Evolutionary conservation across 2,329 filamentous ascomycete genomes (phyloP), one percentile per base, ranked within the genome.

Genomic region (Phialocephala sp.): DNA sequence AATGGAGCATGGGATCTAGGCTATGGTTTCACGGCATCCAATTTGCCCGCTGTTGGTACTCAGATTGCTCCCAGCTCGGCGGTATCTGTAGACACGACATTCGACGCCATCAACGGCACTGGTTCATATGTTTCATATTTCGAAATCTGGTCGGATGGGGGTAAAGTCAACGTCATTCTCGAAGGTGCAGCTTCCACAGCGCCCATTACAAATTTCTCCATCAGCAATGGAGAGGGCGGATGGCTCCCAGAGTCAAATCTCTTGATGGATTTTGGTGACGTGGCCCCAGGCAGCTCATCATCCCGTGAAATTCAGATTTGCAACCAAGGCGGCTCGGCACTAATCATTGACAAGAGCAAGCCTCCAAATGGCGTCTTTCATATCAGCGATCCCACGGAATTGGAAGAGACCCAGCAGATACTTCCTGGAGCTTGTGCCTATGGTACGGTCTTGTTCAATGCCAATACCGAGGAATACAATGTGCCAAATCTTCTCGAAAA

Each of bases 261-360:
- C 18, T 20, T 71, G 2, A 72, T 75, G 61, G 66, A 72, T 36
- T 75, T 76, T 56, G 76, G 75, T 6, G 68, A 68, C 32, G 72
- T 75, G 22, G 64, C 71, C n/a, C 71, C 74, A 20, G 70, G 74
- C 2, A 72, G 67, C 27, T 71, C 71, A 18, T 56, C 62, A 2
- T 68, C 72, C 12, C 71, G 62, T 27, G 64, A 68, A 27, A 74
- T 77, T 32, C 68, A 70, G 27, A 70, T 77, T 32, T 75, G 73
- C 65, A 77, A 77, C 36, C 65, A 67, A 35, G 75, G 76, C n/a
- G 75, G 74, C 8, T 76, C 75, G 9, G 68, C 69, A 11, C 67
- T 77, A 6, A 61, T 69, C 12, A 74, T 77, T 27, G 70, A 70
- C 12, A 76, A 76, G 61, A 73, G 70, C 20, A 77, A 77, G 54